Evolutionary conservation across 495 filamentous ascomycete species (phyloP).

Genomic region (Hypoxylon crocopeplum): DNA sequence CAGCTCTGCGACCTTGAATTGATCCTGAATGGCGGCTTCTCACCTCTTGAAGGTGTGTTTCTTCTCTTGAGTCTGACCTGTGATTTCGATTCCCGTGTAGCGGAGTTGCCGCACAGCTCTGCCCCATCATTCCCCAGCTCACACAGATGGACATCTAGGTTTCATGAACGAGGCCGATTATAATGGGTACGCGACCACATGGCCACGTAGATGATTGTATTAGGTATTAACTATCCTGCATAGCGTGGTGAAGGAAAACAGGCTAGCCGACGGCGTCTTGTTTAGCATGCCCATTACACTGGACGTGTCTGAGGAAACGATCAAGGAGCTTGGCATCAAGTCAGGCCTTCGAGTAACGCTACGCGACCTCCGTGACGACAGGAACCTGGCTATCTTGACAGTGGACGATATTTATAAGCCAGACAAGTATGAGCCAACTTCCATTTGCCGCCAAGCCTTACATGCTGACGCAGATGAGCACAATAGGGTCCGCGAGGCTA

Average conservation of each 20-base stretch:
- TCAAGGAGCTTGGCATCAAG: constrained; percentile 76
- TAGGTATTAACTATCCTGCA: constrained; percentile 17
- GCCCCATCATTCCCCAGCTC: too few relatives aligned
- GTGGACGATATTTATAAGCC: constrained; percentile 96
- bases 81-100: too few relatives aligned
- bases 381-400: constrained; percentile 93
- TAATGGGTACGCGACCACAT: constrained; percentile 67
- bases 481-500: constrained; percentile 80
- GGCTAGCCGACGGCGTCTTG: constrained; percentile 86
- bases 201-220: constrained; percentile 3
- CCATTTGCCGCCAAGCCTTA: constrained; percentile 10
- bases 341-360: constrained; percentile 82
- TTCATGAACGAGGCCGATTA: constrained; percentile 98
- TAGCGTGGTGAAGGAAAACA: constrained; percentile 86
- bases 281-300: constrained; percentile 98
- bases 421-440: constrained; percentile 75
- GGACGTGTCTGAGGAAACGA: constrained; percentile 75
- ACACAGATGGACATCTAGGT: constrained; percentile 57
- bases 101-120: too few relatives aligned
- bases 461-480: constrained; percentile 45
- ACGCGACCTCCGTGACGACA: constrained; percentile 94
- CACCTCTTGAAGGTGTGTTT: constrained; percentile 90
- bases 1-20: constrained; percentile 97
- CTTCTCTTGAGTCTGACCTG: too few relatives aligned
- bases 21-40: constrained; percentile 96